Percentiles rank a stretch among this genome's conserved stretches.
Conservation (phyloP, 2,329 filamentous ascomycete genomes). For the Venturia effusa region DNA sequence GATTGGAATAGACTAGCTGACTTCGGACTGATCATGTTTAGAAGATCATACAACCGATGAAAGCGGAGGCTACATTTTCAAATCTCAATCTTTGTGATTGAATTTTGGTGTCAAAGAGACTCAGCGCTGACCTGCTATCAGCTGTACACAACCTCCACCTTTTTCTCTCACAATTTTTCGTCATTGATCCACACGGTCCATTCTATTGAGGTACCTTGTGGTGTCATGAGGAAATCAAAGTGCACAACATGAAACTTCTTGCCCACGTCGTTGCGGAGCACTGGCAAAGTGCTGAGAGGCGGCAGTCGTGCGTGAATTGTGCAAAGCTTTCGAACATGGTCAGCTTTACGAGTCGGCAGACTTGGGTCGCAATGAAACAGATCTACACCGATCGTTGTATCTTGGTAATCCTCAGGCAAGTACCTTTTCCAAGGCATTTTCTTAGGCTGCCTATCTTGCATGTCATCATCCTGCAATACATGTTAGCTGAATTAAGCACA, state of each 20-base stretch:
- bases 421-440: not conserved
- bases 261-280: not conserved
- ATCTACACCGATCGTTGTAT: not conserved
- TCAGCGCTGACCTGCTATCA: too few species aligned
- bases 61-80: too few species aligned
- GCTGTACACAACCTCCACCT: not conserved
- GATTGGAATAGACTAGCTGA: not conserved
- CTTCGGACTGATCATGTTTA: not conserved
- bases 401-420: not conserved
- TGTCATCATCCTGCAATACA: too few species aligned
- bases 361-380: not conserved
- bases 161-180: not conserved
- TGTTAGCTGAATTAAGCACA: too few species aligned
- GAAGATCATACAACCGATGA: too few species aligned
- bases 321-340: not conserved
- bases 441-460: not conserved
- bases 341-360: not conserved
- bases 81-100: too few species aligned
- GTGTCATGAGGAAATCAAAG: not conserved
- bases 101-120: too few species aligned
- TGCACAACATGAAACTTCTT: not conserved
- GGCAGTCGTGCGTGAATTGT: not conserved
- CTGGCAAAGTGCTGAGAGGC: not conserved
- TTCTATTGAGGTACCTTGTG: not conserved
- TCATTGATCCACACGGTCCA: not conserved